Evolutionary conservation across 768 basidiomycete species (phyloP).

Genomic region (Russula vinacea): DNA sequence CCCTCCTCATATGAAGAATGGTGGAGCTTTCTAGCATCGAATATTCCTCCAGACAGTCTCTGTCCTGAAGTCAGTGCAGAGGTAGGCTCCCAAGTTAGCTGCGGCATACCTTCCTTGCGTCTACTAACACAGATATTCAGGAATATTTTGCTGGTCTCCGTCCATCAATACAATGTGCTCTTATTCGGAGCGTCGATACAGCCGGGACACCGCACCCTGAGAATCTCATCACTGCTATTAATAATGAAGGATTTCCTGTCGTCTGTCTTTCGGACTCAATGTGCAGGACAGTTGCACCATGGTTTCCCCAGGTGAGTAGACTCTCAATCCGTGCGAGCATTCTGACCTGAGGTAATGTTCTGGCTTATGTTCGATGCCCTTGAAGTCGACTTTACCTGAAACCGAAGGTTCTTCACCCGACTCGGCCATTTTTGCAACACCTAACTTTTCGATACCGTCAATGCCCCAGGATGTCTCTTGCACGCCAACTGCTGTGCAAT

Average conservation of each 20-base stretch:
- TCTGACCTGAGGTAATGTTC: neutral
- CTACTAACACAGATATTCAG: neutral
- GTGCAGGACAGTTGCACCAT: neutral
- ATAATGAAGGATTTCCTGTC: neutral
- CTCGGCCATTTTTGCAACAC: neutral
- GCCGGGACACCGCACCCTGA: too few relatives aligned
- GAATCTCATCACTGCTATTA: neutral
- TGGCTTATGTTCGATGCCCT: neutral
- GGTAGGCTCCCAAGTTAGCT: neutral
- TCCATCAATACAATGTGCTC: neutral
- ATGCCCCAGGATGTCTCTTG: neutral
- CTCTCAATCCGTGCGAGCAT: neutral
- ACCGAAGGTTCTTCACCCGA: too few relatives aligned
- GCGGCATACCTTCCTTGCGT: neutral
- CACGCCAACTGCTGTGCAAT: neutral
- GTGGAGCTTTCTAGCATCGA: neutral
- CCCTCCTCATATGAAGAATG: neutral
- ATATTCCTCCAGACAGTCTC: neutral
- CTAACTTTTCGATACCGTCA: neutral
- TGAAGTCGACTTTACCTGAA: neutral
- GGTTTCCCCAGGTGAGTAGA: neutral
- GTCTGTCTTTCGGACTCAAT: neutral
- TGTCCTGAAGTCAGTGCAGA: neutral
- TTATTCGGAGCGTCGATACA: neutral
- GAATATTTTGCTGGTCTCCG: neutral